Evolutionary conservation across 73 alveolate species (phyloP), one percentile per base, ranked within the genome.

Genomic region (Paramecium octaurelia): DNA sequence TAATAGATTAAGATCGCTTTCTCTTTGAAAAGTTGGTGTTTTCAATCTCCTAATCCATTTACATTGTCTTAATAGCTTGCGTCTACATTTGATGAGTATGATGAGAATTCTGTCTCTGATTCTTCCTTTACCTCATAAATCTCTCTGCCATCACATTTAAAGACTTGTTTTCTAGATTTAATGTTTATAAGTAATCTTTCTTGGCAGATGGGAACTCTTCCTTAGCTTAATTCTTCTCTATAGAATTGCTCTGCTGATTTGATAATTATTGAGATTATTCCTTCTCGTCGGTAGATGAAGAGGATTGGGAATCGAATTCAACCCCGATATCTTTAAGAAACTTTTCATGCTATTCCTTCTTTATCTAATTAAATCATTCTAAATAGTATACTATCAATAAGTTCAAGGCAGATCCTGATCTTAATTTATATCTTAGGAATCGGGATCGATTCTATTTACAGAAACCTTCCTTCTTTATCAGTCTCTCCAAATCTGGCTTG

Each of bases 401-500:
- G 12, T 64, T 64, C 10, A 64, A 34, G 9, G 84, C 11, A 3
- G 84, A 73, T 73, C 87, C 60, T 29, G 87, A 4, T 36, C 87
- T 73, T 12, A 35, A 73, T 36, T 73, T 73, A 4, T 64, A 34
- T 73, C 87, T 73, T 4, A 35, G 14, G n/a, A 34, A 34, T 12
- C 59, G 54, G 2, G 8, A 12, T 73, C 87, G 4, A 29, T 12
- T 35, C 40, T 73, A 38, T 29, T 29, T 36, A 29, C 34, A 73
- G 2, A 73, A 73, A 3, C 87, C 87, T 34, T 73, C 87, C n/a
- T 27, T 35, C 27, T 73, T 73, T 31, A 73, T 40, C 8, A 80
- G 24, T 34, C 46, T 42, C 16, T 80, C 91, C 1, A 80, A 14
- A 80, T 80, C 57, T 80, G 91, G 91, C 46, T 80, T 44, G 44